Conservation (phyloP, 176 grass and related monocot genomes). For the Dactylis glomerata region DNA sequence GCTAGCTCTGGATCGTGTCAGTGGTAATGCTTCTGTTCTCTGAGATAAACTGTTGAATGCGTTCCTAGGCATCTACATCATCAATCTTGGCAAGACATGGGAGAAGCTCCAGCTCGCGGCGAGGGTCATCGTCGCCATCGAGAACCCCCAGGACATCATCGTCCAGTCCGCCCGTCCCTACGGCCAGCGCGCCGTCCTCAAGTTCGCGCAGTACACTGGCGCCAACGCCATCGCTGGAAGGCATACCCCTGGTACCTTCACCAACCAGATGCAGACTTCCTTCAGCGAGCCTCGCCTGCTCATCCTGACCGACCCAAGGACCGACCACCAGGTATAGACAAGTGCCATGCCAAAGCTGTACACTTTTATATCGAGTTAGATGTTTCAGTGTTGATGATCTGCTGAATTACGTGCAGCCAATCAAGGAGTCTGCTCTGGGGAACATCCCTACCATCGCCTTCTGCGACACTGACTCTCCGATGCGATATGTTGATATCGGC, state of each 20-base stretch:
- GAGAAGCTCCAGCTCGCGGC: conserved; percentile 87
- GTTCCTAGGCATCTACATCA: conserved; percentile 74
- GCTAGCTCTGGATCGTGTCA: neutral
- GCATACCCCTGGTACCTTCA: conserved; percentile 92
- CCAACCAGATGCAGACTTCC: conserved; percentile 90
- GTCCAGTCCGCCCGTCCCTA: conserved; percentile 92
- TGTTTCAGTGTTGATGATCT: neutral
- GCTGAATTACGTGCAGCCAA: conserved; percentile 49
- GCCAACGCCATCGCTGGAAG: conserved; percentile 83
- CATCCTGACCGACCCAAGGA: conserved; percentile 86
- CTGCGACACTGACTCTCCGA: conserved; percentile 89
- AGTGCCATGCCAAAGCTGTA: neutral
- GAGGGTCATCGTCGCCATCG: conserved; percentile 80
- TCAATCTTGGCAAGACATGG: conserved; percentile 89
- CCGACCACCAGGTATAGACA: conserved; percentile 66
- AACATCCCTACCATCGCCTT: conserved; percentile 94
- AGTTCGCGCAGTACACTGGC: conserved; percentile 87
- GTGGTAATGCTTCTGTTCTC: neutral
- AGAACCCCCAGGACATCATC: conserved; percentile 93
- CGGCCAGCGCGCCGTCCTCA: conserved; percentile 82
- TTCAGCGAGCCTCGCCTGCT: conserved; percentile 90
- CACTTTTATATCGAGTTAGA: neutral
- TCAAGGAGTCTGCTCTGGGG: conserved; percentile 87
- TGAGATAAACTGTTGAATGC: neutral
- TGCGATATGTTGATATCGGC: conserved; percentile 87